Evolutionary conservation across 2,329 filamentous ascomycete species (phyloP).

Genomic region (Stemphylium lycopersici): DNA sequence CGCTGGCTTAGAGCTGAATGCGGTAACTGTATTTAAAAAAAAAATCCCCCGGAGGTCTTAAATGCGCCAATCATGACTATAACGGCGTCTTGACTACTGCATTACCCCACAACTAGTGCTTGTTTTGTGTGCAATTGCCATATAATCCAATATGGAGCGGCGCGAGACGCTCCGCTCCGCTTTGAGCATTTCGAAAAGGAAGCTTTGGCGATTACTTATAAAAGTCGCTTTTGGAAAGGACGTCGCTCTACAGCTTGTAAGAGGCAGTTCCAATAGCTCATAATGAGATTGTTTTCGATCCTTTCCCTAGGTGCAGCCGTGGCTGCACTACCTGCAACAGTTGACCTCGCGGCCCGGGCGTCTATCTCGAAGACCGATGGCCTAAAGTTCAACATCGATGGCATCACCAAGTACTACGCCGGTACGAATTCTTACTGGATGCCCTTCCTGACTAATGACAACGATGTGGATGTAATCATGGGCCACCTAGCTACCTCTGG

Average conservation of each 20-base stretch:
- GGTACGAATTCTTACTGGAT: conserved; percentile 65
- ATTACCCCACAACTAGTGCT: conserved; percentile 15
- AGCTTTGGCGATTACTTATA: not conserved
- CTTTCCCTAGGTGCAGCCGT: conserved; percentile 27
- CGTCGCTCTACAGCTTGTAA: not conserved
- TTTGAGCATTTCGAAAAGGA: not conserved
- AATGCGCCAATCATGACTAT: conserved; percentile 8
- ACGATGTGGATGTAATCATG: conserved; percentile 60
- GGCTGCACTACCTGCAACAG: conserved; percentile 27
- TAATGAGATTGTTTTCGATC: conserved; percentile 32
- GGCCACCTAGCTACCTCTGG: conserved; percentile 57
- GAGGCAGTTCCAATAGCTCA: not conserved
- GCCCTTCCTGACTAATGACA: conserved; percentile 58
- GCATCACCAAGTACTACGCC: conserved; percentile 53
- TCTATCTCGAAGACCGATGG: conserved; percentile 36
- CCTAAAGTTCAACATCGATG: conserved; percentile 44
- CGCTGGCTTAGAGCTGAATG: not conserved
- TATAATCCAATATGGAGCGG: conserved; percentile 17
- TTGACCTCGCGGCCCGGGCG: conserved; percentile 20
- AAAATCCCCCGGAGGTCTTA: not conserved
- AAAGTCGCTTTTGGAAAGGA: not conserved
- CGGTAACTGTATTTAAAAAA: conserved; percentile 6
- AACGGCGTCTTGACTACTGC: conserved; percentile 14
- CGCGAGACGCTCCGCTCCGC: conserved; percentile 1
- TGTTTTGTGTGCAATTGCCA: not conserved